Evolutionary conservation across 371 early-diverging fungal species (phyloP).

Genomic region (Smittium culicis): DNA sequence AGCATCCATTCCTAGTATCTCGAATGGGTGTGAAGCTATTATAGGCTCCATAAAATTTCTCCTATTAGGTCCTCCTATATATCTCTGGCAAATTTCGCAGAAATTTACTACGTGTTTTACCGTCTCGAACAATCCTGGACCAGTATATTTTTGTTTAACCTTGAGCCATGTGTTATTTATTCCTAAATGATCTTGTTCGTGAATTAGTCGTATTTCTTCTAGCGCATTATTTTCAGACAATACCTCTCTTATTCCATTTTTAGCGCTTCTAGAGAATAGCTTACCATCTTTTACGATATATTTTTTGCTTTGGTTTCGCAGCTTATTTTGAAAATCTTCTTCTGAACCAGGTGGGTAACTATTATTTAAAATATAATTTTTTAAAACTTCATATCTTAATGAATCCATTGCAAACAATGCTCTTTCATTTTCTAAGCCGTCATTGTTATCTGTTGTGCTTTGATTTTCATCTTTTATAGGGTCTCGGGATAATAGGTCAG

Average conservation of each 20-base stretch:
- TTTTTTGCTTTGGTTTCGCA: background rate
- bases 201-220: background rate
- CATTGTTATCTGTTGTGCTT: background rate
- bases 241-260: background rate
- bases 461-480: background rate
- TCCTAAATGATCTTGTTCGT: conserved; percentile 4
- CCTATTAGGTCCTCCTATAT: background rate
- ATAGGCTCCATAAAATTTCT: background rate
- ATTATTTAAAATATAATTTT: background rate
- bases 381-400: background rate
- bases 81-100: conserved; percentile 2
- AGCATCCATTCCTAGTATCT: conserved; percentile 6
- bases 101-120: background rate
- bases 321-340: background rate
- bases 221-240: background rate
- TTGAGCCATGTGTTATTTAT: conserved; percentile 6
- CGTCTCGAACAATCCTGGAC: background rate
- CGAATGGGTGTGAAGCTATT: background rate
- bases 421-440: background rate
- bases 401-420: no score
- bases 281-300: background rate
- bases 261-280: background rate
- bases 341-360: background rate
- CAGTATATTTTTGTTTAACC: background rate
- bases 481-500: background rate